Conservation (phyloP, 208 protist species). For the Trypanosomatidae sp. region DNA sequence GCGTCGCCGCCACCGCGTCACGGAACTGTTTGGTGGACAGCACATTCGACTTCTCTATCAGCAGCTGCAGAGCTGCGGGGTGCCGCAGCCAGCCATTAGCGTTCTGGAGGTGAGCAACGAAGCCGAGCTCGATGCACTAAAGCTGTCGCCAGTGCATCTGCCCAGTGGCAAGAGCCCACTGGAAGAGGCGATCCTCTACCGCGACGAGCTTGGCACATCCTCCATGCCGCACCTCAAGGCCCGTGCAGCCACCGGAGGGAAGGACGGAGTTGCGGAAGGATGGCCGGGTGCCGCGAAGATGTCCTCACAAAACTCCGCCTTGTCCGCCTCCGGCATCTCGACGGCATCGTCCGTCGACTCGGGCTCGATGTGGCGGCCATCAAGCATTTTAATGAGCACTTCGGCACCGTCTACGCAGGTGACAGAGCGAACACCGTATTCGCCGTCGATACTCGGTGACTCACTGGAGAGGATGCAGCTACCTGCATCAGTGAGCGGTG, state of each 20-base stretch:
- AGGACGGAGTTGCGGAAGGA: neutral
- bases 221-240: neutral
- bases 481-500: neutral
- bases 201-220: neutral
- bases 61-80: constrained; percentile 29
- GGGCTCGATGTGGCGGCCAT: neutral
- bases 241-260: neutral
- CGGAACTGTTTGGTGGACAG: constrained; percentile 19
- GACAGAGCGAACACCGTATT: neutral
- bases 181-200: neutral
- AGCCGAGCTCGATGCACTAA: neutral
- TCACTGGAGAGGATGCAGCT: neutral
- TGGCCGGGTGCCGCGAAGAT: neutral
- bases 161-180: neutral
- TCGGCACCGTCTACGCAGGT: neutral
- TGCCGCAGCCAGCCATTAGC: constrained; percentile 22
- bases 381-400: neutral
- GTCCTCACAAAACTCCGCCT: neutral
- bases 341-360: constrained; percentile 1
- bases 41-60: constrained; percentile 27
- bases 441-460: neutral
- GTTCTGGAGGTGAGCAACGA: constrained; percentile 26
- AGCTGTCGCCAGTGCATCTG: constrained; percentile 5
- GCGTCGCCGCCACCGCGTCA: constrained; percentile 10
- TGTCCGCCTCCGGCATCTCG: constrained; percentile 3